Base-by-base conservation (phyloP, 257 asterid species). In the Osmanthus fragrans region DNA sequence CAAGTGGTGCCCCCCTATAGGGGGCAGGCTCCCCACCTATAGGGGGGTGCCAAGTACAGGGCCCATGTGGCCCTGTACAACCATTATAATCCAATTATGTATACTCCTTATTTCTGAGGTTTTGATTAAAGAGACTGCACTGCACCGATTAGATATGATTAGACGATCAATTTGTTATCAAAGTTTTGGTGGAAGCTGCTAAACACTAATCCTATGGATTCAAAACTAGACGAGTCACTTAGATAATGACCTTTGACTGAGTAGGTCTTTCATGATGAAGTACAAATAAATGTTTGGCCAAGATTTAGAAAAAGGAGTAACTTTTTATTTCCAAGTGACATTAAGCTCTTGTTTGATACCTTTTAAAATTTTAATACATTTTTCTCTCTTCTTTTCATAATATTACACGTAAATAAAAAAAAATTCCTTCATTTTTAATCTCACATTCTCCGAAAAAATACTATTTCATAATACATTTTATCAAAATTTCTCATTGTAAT, bases 211-310 rank as follows among this genome's bases (percentile, higher is more conserved):
- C 25, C 64, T 1, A 54, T 16, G 64, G 64, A 21, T 72, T 70
- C 64, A 75, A 72, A 60, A 80, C 27, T 51, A 58, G 32, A 80
- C 12, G 64, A 65, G 27, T 30, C 34, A 45, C 19, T 63, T 16
- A 21, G 74, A 21, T 37, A 47, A 54, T 13, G 78, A 39, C 76
- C 19, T 66, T 40, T 21, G 7, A 54, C 25, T 54, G 27, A 19
- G 25, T 6, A 16, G 64, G 64, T 27, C 27, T 54, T 54, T 19
- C 64, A 54, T 16, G 27, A 19, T 7, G 2, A 54, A 54, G 64
- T 54, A 54, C 25, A 54, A 19, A 54, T 54, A 54, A 54, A 54
- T 54, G 27, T n/a, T 6, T 54, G 23, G 27, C 11, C 19, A 15
- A 51, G 63, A 37, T 19, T 51, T 51, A 54, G 6, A 54, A 49